A percentile compares a stretch with the other conserved stretches of the same genome.
Evolutionary conservation across 2,329 filamentous ascomycete genomes (phyloP).

Genomic region (Fusarium marasasianum): DNA sequence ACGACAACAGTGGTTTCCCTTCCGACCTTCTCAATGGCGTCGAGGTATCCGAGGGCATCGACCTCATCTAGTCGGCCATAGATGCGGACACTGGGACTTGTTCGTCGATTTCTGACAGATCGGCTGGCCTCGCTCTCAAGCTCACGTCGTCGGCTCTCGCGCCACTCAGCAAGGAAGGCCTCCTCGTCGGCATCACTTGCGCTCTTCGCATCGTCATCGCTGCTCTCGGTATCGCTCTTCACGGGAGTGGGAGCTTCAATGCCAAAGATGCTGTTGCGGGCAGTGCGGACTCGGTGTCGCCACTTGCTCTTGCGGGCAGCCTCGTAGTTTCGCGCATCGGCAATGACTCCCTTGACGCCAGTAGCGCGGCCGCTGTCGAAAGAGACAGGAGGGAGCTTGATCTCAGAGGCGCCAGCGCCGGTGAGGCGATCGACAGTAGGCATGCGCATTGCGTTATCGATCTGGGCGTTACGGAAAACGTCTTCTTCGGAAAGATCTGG

Average conservation of each 20-base stretch:
- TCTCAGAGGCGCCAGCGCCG: conserved; percentile 54
- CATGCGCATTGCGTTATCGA: conserved; percentile 73
- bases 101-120: conserved; percentile 70
- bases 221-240: conserved; percentile 58
- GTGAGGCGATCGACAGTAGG: conserved; percentile 57
- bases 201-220: conserved; percentile 55
- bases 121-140: conserved; percentile 70
- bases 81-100: conserved; percentile 78
- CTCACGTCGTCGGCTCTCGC: conserved; percentile 80
- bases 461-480: conserved; percentile 60
- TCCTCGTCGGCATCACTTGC: conserved; percentile 76
- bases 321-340: conserved; percentile 82
- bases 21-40: conserved; percentile 90
- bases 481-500: conserved; percentile 68
- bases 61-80: conserved; percentile 86
- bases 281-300: conserved; percentile 61
- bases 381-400: conserved; percentile 69
- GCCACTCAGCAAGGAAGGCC: conserved; percentile 84
- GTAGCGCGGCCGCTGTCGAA: conserved; percentile 77
- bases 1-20: conserved; percentile 88
- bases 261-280: conserved; percentile 65
- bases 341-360: conserved; percentile 87
- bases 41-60: conserved; percentile 91
- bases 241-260: conserved; percentile 44
- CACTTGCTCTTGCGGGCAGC: conserved; percentile 68